phyloP scores from a whole-genome alignment of 768 basidiomycete species.

The Psilocybe azurescens region DNA sequence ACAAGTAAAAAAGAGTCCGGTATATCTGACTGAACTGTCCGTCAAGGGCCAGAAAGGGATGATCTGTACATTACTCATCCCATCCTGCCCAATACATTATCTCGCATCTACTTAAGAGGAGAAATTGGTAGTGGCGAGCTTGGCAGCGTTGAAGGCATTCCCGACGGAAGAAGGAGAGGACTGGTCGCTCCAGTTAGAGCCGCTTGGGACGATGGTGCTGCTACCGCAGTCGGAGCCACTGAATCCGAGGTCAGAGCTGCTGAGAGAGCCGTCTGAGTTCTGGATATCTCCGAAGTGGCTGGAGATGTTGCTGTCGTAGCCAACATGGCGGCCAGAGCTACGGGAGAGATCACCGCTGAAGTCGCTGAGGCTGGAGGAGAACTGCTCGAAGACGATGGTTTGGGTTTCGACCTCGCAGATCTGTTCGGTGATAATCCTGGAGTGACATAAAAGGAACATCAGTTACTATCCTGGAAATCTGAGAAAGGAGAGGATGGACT shows the following conservation, averaged over 20 bases:
- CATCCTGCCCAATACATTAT: not conserved
- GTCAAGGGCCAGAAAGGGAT: not conserved
- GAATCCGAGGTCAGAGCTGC: slow-evolving; percentile 43
- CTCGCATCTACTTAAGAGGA: not conserved
- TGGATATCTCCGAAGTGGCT: slow-evolving; percentile 37
- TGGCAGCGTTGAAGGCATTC: slow-evolving; percentile 34
- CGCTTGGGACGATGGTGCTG: slow-evolving; percentile 38
- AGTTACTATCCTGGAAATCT: not conserved
- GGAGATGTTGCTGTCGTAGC: slow-evolving; percentile 42
- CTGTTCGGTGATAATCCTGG: slow-evolving; percentile 48
- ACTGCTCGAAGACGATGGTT: slow-evolving; percentile 48
- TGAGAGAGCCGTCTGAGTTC: slow-evolving; percentile 41
- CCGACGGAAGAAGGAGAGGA: slow-evolving; percentile 35
- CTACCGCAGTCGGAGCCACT: slow-evolving; percentile 40
- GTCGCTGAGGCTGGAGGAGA: slow-evolving; percentile 36
- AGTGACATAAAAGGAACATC: not conserved
- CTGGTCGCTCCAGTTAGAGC: slow-evolving; percentile 44
- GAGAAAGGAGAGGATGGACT: not conserved
- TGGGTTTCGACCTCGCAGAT: slow-evolving; percentile 58
- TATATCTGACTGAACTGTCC: not conserved
- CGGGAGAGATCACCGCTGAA: slow-evolving; percentile 46
- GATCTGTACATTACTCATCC: not conserved
- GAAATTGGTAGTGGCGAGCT: slow-evolving; percentile 22
- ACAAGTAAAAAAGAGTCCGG: slow-evolving; percentile 11
- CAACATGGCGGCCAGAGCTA: slow-evolving; percentile 38